Conservation (phyloP, 2,329 filamentous ascomycete species). For the Pseudocercospora ulei region DNA sequence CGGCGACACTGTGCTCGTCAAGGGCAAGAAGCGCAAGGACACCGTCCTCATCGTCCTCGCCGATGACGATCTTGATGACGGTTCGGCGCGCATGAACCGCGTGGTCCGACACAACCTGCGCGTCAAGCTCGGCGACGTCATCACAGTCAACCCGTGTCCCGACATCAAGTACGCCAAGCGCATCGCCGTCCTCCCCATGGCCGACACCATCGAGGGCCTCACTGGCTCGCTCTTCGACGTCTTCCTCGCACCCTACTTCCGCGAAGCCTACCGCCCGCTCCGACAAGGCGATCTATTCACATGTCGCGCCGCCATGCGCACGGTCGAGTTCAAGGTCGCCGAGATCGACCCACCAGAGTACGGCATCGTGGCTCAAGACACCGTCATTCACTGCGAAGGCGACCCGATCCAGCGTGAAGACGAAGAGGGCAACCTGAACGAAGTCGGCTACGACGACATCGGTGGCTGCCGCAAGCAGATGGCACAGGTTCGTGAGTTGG, state of each 20-base stretch:
- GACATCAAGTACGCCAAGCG: conserved; percentile 99
- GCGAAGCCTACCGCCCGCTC: conserved; percentile 94
- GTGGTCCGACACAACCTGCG: conserved; percentile 96
- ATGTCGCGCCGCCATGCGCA: conserved; percentile 93
- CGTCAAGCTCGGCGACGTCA: conserved; percentile 95
- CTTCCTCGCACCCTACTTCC: conserved; percentile 98
- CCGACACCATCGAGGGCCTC: conserved; percentile 94
- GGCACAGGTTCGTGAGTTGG: conserved; percentile 98
- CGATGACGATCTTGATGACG: conserved; percentile 96
- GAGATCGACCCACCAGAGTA: conserved; percentile 98
- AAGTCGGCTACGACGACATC: conserved; percentile 98
- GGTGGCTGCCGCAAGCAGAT: conserved; percentile 99
- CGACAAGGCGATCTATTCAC: conserved; percentile 97
- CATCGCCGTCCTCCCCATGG: conserved; percentile 94
- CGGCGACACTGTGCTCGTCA: conserved; percentile 93
- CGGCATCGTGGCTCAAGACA: conserved; percentile 97
- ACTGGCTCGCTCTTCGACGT: conserved; percentile 98
- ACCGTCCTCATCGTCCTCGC: conserved; percentile 95
- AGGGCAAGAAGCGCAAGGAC: conserved; percentile 99
- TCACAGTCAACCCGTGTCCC: conserved; percentile 93
- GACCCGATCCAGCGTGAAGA: conserved; percentile 96
- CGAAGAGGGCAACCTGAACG: conserved; percentile 97
- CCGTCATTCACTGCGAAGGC: conserved; percentile 96
- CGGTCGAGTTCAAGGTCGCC: conserved; percentile 99
- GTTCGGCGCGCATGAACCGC: conserved; percentile 93